A percentile compares a stretch with the other conserved stretches of the same genome.
These are phyloP conservation scores for Cochlearia excelsa DNA, from an alignment of 345 rosid species.

Conservation along the genomic window DNA sequence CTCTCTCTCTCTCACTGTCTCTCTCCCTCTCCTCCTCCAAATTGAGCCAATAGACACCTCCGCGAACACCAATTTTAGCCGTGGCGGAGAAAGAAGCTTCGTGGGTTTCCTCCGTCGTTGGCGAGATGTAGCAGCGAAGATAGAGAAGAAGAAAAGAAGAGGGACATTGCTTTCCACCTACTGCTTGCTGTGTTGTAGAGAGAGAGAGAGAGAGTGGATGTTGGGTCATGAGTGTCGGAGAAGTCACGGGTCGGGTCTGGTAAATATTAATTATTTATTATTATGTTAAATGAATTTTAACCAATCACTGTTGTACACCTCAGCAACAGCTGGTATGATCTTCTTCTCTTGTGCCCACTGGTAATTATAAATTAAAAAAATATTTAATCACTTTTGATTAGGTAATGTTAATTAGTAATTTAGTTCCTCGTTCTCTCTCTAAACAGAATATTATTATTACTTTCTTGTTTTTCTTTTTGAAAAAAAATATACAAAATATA, in stretches of 20 bases:
- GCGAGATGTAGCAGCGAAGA: conserved; percentile 26
- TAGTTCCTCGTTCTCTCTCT: conserved; percentile 9
- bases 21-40: background rate
- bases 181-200: conserved; percentile 31
- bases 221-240: conserved; percentile 36
- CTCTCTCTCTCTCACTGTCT: conserved; percentile 4
- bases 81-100: background rate
- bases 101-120: background rate
- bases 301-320: conserved; percentile 38
- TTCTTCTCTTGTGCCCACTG: conserved; percentile 19
- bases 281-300: too few relatives aligned
- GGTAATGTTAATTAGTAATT: conserved; percentile 14
- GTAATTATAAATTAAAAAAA: background rate
- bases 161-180: conserved; percentile 53
- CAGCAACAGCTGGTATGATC: conserved; percentile 31
- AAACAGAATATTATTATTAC: conserved; percentile 6
- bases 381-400: conserved; percentile 25
- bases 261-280: conserved; percentile 20
- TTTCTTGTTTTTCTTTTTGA: background rate
- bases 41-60: background rate
- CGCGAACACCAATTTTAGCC: background rate
- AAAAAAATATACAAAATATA: too few relatives aligned
- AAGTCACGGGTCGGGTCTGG: conserved; percentile 38
- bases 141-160: conserved; percentile 32
- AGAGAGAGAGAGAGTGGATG: conserved; percentile 27